These are phyloP conservation scores for Melocanna baccifera DNA, from an alignment of 176 grass and related monocot species.

Conservation along the genomic window DNA sequence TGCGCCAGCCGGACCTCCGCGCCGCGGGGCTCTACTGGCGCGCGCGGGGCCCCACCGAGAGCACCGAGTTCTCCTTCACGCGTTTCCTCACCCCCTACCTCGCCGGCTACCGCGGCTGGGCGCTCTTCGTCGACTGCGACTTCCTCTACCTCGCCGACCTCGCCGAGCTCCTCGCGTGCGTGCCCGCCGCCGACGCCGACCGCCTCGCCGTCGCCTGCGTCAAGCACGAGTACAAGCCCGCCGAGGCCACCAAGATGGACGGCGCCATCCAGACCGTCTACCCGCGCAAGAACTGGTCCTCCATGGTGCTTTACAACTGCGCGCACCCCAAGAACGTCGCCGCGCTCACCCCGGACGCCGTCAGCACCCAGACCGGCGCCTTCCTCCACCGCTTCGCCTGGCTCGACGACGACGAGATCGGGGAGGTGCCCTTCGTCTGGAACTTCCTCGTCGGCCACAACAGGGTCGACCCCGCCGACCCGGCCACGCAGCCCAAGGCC, in stretches of 20 bases:
- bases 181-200: neutral
- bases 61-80: constrained; percentile 95
- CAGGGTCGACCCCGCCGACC: constrained; percentile 48
- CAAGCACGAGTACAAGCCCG: constrained; percentile 69
- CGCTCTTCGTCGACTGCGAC: constrained; percentile 88
- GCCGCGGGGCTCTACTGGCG: constrained; percentile 60
- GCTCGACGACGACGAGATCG: constrained; percentile 78
- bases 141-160: constrained; percentile 89
- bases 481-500: constrained; percentile 48
- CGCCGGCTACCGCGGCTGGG: constrained; percentile 67
- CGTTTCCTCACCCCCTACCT: constrained; percentile 85
- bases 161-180: constrained; percentile 39
- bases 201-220: constrained; percentile 66
- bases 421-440: constrained; percentile 72
- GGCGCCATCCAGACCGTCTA: constrained; percentile 73
- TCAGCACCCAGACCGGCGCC: constrained; percentile 68
- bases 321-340: constrained; percentile 68
- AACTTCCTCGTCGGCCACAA: constrained; percentile 89
- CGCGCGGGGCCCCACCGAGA: constrained; percentile 61
- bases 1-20: constrained; percentile 67
- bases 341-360: constrained; percentile 59
- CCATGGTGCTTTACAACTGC: constrained; percentile 83
- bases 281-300: constrained; percentile 89
- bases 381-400: constrained; percentile 75
- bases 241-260: constrained; percentile 72